A percentile compares a stretch with the other conserved stretches of the same genome.
These are phyloP conservation scores for Fistulinella prunicolor DNA, from an alignment of 768 basidiomycete genomes.

Conservation along the genomic window DNA sequence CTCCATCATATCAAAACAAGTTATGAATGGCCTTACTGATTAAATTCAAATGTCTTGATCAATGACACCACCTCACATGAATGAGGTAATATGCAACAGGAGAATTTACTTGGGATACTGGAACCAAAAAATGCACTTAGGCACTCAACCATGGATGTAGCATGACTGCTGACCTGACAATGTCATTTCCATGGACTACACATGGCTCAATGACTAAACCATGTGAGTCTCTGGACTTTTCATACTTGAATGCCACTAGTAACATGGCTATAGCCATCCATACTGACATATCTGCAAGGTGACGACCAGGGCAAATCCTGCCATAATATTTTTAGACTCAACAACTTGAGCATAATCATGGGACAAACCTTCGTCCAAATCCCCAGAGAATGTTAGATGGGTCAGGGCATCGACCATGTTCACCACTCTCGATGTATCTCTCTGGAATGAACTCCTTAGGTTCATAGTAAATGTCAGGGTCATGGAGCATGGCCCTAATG, in stretches of 20 bases:
- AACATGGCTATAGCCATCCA: slow-evolving; percentile 1
- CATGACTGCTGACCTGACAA: neutral
- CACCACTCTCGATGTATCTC: neutral
- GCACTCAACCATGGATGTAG: neutral
- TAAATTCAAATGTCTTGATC: neutral
- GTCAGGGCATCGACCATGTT: neutral
- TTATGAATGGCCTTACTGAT: too few species aligned
- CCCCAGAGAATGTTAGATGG: neutral
- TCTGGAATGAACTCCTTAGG: neutral
- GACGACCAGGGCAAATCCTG: slow-evolving; percentile 6
- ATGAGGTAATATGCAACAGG: neutral
- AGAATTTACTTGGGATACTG: neutral
- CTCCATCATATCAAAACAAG: too few species aligned
- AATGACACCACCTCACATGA: neutral
- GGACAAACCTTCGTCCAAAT: neutral
- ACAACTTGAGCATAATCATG: too few species aligned
- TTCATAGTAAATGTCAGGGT: neutral
- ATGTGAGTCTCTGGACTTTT: neutral
- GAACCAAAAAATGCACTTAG: too few species aligned
- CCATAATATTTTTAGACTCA: neutral
- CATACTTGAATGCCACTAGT: neutral
- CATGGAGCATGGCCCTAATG: neutral
- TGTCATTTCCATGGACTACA: neutral
- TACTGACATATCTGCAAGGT: neutral
- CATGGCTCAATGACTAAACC: neutral